Evolutionary conservation across 2,329 filamentous ascomycete genomes (phyloP), one percentile per base, ranked within the genome.

Genomic region (Lasiodiplodia sp.): DNA sequence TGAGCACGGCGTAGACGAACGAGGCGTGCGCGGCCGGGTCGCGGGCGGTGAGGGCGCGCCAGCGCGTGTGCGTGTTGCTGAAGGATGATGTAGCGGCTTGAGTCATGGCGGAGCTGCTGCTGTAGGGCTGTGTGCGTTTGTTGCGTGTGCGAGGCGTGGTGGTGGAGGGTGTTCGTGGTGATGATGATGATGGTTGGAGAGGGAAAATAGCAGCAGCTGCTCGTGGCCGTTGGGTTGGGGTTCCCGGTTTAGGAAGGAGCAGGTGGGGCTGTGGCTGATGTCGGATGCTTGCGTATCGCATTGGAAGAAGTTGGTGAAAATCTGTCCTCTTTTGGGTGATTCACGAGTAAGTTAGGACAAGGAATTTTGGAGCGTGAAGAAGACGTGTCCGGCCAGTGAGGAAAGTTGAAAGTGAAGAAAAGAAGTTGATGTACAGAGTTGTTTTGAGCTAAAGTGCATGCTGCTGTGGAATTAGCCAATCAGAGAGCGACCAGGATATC

Each of bases 1-100:
- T 85, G 66, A 81, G 80, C n/a, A 88, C 86, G 21, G 79, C 82
- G 78, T 88, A 88, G 70, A 88, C 80, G 76, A 88, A 88, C 37
- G 78, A 73, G 3, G 77, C 76, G 64, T 82, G 80, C 23, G 82
- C 81, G 23, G 77, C 75, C 40, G 80, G 66, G 69, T 86, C 81
- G 60, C 84, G 82, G 67, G 75, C 78, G 57, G 79, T 77, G 53
- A 86, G 77, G 68, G 84, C 84, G 44, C 74, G 75, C 78, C 77
- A 80, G 14, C 79, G 78, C 40, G 74, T 70, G 23, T 72, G 69
- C 18, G 78, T 74, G 28, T 78, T 80, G 16, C 57, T 70, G 71
- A 74, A 79, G 11, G n/a, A 40, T 21, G 10, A 47, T 16, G 14
- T n/a, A 5, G 44, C n/a, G 49, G 49, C 16, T 5, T 6, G 11